Conservation (phyloP, 108 stramenopile species). For the Nannochloropsis salina region DNA sequence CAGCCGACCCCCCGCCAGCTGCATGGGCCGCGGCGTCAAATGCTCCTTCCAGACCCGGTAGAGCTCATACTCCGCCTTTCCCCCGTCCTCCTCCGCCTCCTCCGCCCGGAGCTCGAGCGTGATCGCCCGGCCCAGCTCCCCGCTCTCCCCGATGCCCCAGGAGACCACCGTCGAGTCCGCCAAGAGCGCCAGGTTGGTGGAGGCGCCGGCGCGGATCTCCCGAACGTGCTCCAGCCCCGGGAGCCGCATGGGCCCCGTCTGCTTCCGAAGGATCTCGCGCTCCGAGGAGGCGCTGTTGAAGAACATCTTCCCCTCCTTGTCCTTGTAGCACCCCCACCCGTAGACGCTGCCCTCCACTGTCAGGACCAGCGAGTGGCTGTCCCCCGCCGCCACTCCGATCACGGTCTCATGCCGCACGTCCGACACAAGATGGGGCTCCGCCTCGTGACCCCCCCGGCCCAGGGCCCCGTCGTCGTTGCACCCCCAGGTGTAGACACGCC, state of each 20-base stretch:
- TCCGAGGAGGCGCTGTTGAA: slow-evolving; percentile 36
- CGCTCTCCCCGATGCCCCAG: slow-evolving; percentile 43
- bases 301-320: slow-evolving; percentile 51
- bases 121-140: slow-evolving; percentile 25
- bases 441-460: slow-evolving; percentile 58
- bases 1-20: slow-evolving; percentile 31
- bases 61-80: slow-evolving; percentile 40
- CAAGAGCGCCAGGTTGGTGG: slow-evolving; percentile 34
- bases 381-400: slow-evolving; percentile 65
- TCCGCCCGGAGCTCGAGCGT: slow-evolving; percentile 20
- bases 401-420: slow-evolving; percentile 53
- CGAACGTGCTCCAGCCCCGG: slow-evolving; percentile 25
- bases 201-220: slow-evolving; percentile 26
- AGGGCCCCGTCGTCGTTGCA: slow-evolving; percentile 74
- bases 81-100: slow-evolving; percentile 20
- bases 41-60: slow-evolving; percentile 51
- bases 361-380: slow-evolving; percentile 65
- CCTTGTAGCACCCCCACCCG: slow-evolving; percentile 58
- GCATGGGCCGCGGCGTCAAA: slow-evolving; percentile 58
- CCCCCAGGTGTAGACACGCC: slow-evolving; percentile 80
- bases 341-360: slow-evolving; percentile 56
- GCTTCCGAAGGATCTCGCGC: slow-evolving; percentile 39
- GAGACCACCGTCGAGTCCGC: slow-evolving; percentile 33
- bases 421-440: slow-evolving; percentile 30
- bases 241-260: slow-evolving; percentile 32